A percentile compares a stretch with the other conserved stretches of the same genome.
phyloP scores from a whole-genome alignment of 1,284 basidiomycete species.

The Schizophyllum commune region DNA sequence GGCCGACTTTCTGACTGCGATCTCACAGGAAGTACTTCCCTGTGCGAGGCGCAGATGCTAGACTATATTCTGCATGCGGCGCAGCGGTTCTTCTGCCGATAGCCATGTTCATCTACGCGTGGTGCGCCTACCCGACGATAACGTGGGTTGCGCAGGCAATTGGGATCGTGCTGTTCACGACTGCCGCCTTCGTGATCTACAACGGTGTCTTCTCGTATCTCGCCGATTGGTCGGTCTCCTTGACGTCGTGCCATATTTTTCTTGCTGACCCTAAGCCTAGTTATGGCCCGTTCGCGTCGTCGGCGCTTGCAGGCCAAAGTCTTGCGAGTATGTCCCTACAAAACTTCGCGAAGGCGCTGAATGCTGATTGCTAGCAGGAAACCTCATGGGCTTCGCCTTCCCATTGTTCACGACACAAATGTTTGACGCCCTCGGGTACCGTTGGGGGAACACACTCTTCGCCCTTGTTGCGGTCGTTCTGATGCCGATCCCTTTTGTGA shows the following conservation, averaged over 20 bases:
- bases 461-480: conserved; percentile 52
- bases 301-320: conserved; percentile 65
- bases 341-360: background rate
- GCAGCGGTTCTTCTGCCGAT: conserved; percentile 57
- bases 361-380: conserved; percentile 31
- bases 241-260: too few relatives aligned
- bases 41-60: conserved; percentile 61
- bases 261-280: too few relatives aligned
- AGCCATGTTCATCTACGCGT: conserved; percentile 63
- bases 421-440: conserved; percentile 52
- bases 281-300: conserved; percentile 70
- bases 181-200: conserved; percentile 54
- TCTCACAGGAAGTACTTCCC: conserved; percentile 41
- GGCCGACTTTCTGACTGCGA: background rate
- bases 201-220: conserved; percentile 66
- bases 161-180: conserved; percentile 50
- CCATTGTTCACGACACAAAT: conserved; percentile 61
- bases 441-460: conserved; percentile 68
- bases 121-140: conserved; percentile 44
- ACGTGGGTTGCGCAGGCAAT: conserved; percentile 55
- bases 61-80: conserved; percentile 61
- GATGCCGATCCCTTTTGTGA: conserved; percentile 60
- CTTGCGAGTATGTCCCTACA: conserved; percentile 14
- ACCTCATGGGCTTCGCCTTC: conserved; percentile 50
- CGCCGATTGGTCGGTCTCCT: conserved; percentile 42